phyloP scores from a whole-genome alignment of 169 alveolate genomes.

The Plasmodium chabaudi region DNA sequence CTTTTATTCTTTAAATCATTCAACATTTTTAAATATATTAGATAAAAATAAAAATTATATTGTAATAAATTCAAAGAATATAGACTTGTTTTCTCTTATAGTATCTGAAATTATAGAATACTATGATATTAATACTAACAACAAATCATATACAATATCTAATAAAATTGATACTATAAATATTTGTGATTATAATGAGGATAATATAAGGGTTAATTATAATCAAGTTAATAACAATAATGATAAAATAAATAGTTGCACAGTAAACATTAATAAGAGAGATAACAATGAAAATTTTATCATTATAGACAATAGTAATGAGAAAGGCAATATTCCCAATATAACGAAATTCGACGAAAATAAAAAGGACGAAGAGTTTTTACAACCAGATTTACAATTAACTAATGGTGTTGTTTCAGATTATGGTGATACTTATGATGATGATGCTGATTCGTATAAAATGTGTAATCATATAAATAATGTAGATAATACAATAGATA shows the following conservation, averaged over 20 bases:
- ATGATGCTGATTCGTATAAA: neutral
- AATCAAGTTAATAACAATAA: neutral
- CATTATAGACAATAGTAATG: neutral
- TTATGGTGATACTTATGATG: neutral
- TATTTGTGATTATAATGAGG: neutral
- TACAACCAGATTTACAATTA: neutral
- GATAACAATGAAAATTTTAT: neutral
- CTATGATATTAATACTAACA: too few species aligned
- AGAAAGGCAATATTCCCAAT: neutral
- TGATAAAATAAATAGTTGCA: neutral
- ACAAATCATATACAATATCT: neutral
- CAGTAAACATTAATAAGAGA: neutral
- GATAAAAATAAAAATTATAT: slow-evolving; percentile 24
- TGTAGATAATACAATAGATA: neutral
- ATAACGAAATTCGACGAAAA: neutral
- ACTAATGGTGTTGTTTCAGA: neutral
- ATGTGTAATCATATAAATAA: neutral
- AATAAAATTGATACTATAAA: neutral
- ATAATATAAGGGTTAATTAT: neutral
- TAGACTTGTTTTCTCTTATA: slow-evolving; percentile 19
- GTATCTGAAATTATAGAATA: slow-evolving; percentile 1
- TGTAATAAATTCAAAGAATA: slow-evolving; percentile 20
- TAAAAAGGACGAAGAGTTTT: neutral
- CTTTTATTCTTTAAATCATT: slow-evolving; percentile 52
- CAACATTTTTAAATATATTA: slow-evolving; percentile 16